phyloP scores from a whole-genome alignment of 2,329 filamentous ascomycete species.

The Fusarium sarcochroum region DNA sequence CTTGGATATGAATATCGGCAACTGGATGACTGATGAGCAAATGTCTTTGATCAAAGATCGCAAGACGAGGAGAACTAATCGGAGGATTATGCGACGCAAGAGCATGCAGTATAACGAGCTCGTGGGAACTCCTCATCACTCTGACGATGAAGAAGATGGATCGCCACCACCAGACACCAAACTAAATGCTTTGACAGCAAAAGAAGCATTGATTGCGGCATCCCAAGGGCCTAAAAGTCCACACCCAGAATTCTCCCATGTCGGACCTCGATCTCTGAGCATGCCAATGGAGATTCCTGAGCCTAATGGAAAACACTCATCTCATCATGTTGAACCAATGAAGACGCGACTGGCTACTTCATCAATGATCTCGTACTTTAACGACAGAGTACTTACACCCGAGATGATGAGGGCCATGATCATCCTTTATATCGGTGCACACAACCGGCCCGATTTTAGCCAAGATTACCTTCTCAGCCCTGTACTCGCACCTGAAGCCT shows the following conservation, averaged over 20 bases:
- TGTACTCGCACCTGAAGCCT: slow-evolving; percentile 85
- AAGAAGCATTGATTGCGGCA: slow-evolving; percentile 21
- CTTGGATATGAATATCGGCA: slow-evolving; percentile 96
- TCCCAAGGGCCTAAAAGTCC: slow-evolving; percentile 50
- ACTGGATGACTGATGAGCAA: slow-evolving; percentile 99
- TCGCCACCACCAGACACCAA: slow-evolving; percentile 33
- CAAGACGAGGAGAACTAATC: slow-evolving; percentile 81
- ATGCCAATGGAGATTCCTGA: slow-evolving; percentile 32
- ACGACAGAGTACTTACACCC: slow-evolving; percentile 92
- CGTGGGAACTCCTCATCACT: slow-evolving; percentile 85
- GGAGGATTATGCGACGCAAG: slow-evolving; percentile 84
- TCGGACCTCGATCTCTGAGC: slow-evolving; percentile 56
- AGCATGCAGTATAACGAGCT: slow-evolving; percentile 89
- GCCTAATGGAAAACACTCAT: slow-evolving; percentile 51
- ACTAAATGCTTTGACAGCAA: slow-evolving; percentile 5
- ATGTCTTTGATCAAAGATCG: slow-evolving; percentile 94
- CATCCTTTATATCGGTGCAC: slow-evolving; percentile 94
- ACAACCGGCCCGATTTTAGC: slow-evolving; percentile 92
- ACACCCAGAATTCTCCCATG: slow-evolving; percentile 67
- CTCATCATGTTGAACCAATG: slow-evolving; percentile 71
- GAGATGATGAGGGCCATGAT: slow-evolving; percentile 99
- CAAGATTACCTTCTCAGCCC: slow-evolving; percentile 93
- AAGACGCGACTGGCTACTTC: slow-evolving; percentile 92
- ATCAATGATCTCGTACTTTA: slow-evolving; percentile 98
- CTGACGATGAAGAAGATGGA: slow-evolving; percentile 77